Evolutionary conservation across 306 rosid genomes (phyloP).

Genomic region (Begonia loranthoides): DNA sequence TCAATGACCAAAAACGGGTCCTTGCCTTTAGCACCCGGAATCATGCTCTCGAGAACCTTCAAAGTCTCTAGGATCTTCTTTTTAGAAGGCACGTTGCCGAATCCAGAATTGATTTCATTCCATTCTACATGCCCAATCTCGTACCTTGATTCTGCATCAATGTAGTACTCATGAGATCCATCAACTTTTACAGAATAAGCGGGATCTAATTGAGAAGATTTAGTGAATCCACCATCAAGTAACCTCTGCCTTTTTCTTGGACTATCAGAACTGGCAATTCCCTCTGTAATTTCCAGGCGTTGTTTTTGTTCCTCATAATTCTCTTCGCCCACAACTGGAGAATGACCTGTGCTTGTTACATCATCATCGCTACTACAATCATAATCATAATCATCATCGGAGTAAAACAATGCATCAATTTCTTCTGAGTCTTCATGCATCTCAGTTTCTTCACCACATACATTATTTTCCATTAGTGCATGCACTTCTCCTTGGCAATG

Average conservation of each 20-base stretch:
- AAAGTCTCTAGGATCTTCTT: slow-evolving; percentile 40
- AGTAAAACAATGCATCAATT: slow-evolving; percentile 68
- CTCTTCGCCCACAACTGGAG: slow-evolving; percentile 29
- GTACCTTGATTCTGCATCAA: slow-evolving; percentile 42
- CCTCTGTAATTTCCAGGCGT: slow-evolving; percentile 24
- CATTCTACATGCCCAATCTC: slow-evolving; percentile 17
- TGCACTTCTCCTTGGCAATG: slow-evolving; percentile 12
- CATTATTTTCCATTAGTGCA: slow-evolving; percentile 23
- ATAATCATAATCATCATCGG: slow-evolving; percentile 35
- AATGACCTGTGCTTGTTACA: slow-evolving; percentile 58
- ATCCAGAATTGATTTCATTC: slow-evolving; percentile 13
- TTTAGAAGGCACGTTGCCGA: slow-evolving; percentile 21
- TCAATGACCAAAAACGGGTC: slow-evolving; percentile 58
- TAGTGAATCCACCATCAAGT: slow-evolving; percentile 25
- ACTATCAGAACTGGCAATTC: slow-evolving; percentile 30
- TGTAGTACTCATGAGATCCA: slow-evolving; percentile 16
- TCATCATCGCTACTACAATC: slow-evolving; percentile 47
- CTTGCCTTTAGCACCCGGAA: slow-evolving; percentile 76
- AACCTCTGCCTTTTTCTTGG: slow-evolving; percentile 55
- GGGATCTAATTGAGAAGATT: slow-evolving; percentile 23
- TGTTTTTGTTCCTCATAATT: slow-evolving; percentile 21
- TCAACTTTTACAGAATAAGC: slow-evolving; percentile 26
- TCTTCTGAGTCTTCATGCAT: slow-evolving; percentile 87
- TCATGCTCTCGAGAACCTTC: slow-evolving; percentile 49
- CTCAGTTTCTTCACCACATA: slow-evolving; percentile 39